Evolutionary conservation across 768 basidiomycete genomes (phyloP).

Genomic region (Phylloporus rhodoxanthus): DNA sequence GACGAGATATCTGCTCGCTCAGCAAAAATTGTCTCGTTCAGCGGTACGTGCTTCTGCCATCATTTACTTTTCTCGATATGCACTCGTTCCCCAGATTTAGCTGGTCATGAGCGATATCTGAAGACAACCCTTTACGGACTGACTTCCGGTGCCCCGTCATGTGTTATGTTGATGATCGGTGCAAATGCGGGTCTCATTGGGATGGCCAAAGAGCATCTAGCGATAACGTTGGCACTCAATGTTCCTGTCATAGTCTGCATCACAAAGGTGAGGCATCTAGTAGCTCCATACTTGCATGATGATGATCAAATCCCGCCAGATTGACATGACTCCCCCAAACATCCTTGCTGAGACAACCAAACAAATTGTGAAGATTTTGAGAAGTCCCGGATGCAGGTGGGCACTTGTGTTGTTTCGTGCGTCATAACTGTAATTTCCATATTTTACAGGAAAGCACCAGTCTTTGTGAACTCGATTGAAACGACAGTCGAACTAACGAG

Average conservation of each 20-base stretch:
- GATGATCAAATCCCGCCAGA: conserved; percentile 33
- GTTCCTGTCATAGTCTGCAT: conserved; percentile 92
- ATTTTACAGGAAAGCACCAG: conserved; percentile 60
- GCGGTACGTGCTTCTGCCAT: conserved; percentile 42
- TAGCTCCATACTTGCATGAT: neutral
- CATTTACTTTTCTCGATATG: neutral
- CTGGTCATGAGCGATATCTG: conserved; percentile 90
- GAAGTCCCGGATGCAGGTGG: conserved; percentile 87
- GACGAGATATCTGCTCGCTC: conserved; percentile 87
- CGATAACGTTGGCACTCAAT: conserved; percentile 87
- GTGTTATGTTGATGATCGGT: conserved; percentile 89
- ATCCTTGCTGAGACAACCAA: conserved; percentile 87
- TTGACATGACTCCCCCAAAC: conserved; percentile 96
- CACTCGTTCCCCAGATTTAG: conserved; percentile 59
- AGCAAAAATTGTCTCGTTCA: conserved; percentile 92
- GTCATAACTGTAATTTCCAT: neutral
- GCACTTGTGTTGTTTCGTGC: conserved; percentile 12
- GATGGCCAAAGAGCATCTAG: conserved; percentile 95
- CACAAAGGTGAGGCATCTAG: conserved; percentile 61
- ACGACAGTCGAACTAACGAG: conserved; percentile 74
- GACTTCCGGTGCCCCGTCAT: conserved; percentile 90
- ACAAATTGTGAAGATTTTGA: conserved; percentile 88
- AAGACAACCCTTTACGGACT: conserved; percentile 94
- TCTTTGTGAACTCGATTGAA: conserved; percentile 79
- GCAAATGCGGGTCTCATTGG: conserved; percentile 89